Evolutionary conservation across 352 stramenopile species (phyloP).

Genomic region (Bremia lactucae): DNA sequence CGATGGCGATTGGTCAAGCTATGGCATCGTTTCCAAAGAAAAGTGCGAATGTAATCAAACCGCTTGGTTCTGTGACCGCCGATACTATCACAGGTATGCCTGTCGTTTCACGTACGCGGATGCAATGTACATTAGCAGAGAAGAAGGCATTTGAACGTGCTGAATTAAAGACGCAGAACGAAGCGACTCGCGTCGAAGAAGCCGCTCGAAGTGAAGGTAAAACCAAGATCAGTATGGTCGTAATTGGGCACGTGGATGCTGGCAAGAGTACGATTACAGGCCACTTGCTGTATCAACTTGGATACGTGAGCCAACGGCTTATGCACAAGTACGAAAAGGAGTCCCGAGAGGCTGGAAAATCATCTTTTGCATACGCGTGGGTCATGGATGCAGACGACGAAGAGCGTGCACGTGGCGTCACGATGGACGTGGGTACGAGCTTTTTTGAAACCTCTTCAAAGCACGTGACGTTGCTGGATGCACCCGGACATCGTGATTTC

Average conservation of each 20-base stretch:
- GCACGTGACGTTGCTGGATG: slow-evolving; percentile 93
- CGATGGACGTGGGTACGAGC: slow-evolving; percentile 94
- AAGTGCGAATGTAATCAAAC: slow-evolving; percentile 17
- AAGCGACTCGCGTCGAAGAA: slow-evolving; percentile 33
- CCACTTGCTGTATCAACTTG: slow-evolving; percentile 88
- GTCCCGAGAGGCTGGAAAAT: slow-evolving; percentile 86
- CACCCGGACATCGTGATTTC: slow-evolving; percentile 94
- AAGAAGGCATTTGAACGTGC: slow-evolving; percentile 58
- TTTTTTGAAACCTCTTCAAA: slow-evolving; percentile 85
- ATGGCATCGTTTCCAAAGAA: slow-evolving; percentile 1
- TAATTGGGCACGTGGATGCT: slow-evolving; percentile 95
- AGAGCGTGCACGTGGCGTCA: slow-evolving; percentile 91
- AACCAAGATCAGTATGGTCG: slow-evolving; percentile 88
- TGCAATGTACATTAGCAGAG: slow-evolving; percentile 43
- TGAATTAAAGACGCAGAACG: slow-evolving; percentile 58
- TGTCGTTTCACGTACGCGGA: slow-evolving; percentile 20
- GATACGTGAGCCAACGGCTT: slow-evolving; percentile 77
- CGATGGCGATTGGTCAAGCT: slow-evolving; percentile 30
- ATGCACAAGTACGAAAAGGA: slow-evolving; percentile 91
- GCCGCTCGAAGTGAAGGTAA: slow-evolving; percentile 43
- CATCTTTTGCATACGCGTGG: slow-evolving; percentile 94
- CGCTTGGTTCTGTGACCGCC: slow-evolving; percentile 12
- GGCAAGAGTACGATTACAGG: slow-evolving; percentile 97
- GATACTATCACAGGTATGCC: slow-evolving; percentile 19
- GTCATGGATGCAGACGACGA: slow-evolving; percentile 87